phyloP scores from a whole-genome alignment of 352 stramenopile genomes.

The Phytopythium aichiense region DNA sequence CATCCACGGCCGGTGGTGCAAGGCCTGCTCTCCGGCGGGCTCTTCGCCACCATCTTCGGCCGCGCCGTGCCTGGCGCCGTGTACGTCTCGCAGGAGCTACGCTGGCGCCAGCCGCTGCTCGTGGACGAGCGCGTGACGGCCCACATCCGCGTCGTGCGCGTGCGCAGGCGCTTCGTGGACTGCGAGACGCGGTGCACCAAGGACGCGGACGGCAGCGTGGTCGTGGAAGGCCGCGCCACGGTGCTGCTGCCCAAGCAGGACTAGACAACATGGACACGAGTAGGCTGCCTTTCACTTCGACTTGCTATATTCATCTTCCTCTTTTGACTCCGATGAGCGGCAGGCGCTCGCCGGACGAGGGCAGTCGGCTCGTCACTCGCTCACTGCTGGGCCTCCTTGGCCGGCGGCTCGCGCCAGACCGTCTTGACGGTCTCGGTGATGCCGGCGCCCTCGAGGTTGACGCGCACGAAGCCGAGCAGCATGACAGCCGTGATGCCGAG shows the following conservation, averaged over 20 bases:
- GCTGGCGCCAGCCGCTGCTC: slow-evolving; percentile 58
- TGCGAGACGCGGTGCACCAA: slow-evolving; percentile 67
- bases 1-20: slow-evolving; percentile 58
- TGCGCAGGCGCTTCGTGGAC: slow-evolving; percentile 69
- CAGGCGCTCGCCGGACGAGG: no score
- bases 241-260: slow-evolving; percentile 43
- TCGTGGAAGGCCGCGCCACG: slow-evolving; percentile 65
- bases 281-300: neutral
- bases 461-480: slow-evolving; percentile 76
- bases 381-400: slow-evolving; percentile 36
- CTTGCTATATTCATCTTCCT: slow-evolving; percentile 4
- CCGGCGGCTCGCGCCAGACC: slow-evolving; percentile 75
- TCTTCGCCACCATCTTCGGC: slow-evolving; percentile 84
- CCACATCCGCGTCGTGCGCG: slow-evolving; percentile 52
- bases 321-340: neutral
- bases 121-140: slow-evolving; percentile 56
- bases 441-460: slow-evolving; percentile 81
- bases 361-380: neutral
- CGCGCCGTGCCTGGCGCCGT: slow-evolving; percentile 61
- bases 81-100: slow-evolving; percentile 71
- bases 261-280: neutral
- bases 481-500: slow-evolving; percentile 76
- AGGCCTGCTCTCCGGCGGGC: slow-evolving; percentile 71
- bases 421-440: slow-evolving; percentile 87
- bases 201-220: slow-evolving; percentile 34